A percentile compares a stretch with the other conserved stretches of the same genome.
These are phyloP conservation scores for Spizellomyces punctatus DNA, from an alignment of 192 early-diverging fungal species.

Conservation along the genomic window DNA sequence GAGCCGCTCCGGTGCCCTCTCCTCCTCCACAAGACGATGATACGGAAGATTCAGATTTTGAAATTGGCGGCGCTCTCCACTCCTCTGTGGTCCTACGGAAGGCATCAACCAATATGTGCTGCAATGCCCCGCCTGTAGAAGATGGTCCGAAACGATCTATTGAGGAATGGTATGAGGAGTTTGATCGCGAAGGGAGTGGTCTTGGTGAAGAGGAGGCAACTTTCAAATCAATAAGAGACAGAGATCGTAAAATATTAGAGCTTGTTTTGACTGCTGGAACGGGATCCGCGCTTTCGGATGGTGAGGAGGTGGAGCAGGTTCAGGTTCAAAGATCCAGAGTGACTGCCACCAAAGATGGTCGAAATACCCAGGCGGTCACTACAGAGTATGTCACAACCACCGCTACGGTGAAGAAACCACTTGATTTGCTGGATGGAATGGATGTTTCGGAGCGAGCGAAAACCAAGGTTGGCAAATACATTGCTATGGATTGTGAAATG, in stretches of 20 bases:
- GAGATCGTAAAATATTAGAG: conserved; percentile 20
- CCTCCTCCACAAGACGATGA: too few species aligned
- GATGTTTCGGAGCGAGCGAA: conserved; percentile 9
- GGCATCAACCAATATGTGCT: neutral
- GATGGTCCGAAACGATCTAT: conserved; percentile 14
- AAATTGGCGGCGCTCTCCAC: conserved; percentile 13
- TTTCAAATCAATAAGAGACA: neutral
- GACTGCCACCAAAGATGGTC: neutral
- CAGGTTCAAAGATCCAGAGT: neutral
- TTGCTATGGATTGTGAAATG: conserved; percentile 99
- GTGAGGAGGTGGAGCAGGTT: neutral
- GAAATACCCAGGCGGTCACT: neutral
- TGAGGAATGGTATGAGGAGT: conserved; percentile 20
- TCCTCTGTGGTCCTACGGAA: conserved; percentile 10
- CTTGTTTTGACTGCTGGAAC: conserved; percentile 5
- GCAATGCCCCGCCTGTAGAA: neutral
- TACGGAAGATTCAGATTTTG: conserved; percentile 25
- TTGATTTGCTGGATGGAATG: neutral
- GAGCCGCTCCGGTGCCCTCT: too few species aligned
- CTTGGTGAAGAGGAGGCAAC: neutral
- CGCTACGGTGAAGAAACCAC: neutral
- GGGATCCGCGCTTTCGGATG: neutral
- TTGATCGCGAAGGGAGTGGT: conserved; percentile 5
- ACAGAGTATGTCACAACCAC: neutral
- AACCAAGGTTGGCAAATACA: conserved; percentile 75